Conservation (phyloP, 2,329 filamentous ascomycete genomes). For the Xylariaceae sp. region DNA sequence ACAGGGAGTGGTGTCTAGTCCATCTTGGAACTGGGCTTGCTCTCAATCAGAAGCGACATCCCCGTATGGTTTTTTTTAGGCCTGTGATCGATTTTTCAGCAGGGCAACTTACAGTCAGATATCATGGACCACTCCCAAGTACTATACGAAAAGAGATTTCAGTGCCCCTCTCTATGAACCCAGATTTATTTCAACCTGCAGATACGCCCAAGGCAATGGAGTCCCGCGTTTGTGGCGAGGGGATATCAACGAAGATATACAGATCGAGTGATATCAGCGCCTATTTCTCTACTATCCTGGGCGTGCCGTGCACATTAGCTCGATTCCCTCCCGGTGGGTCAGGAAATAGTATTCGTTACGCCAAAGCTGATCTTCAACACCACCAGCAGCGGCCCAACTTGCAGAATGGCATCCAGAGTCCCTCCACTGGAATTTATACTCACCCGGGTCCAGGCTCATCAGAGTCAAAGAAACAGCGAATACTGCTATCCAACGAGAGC, state of each 20-base stretch:
- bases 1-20: slow-evolving; percentile 93
- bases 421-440: slow-evolving; percentile 51
- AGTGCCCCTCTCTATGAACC: slow-evolving; percentile 65
- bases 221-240: slow-evolving; percentile 80
- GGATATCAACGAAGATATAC: slow-evolving; percentile 68
- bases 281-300: slow-evolving; percentile 75
- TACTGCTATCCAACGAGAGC: slow-evolving; percentile 87
- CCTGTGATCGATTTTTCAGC: slow-evolving; percentile 67
- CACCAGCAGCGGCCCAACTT: slow-evolving; percentile 41
- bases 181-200: slow-evolving; percentile 48
- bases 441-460: slow-evolving; percentile 55
- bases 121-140: slow-evolving; percentile 35
- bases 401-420: slow-evolving; percentile 44
- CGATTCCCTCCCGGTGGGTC: slow-evolving; percentile 70
- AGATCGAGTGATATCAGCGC: slow-evolving; percentile 58
- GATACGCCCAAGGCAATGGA: slow-evolving; percentile 40
- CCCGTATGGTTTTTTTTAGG: slow-evolving; percentile 78
- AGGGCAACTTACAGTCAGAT: slow-evolving; percentile 61
- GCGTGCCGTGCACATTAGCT: slow-evolving; percentile 76
- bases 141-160: slow-evolving; percentile 36
- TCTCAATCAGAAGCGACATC: slow-evolving; percentile 83
- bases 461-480: slow-evolving; percentile 48
- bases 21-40: slow-evolving; percentile 80
- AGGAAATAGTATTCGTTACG: slow-evolving; percentile 58
- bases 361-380: slow-evolving; percentile 65